These are phyloP conservation scores for Eragrostis tef DNA, from an alignment of 202 grass and related monocot genomes.

Conservation along the genomic window DNA sequence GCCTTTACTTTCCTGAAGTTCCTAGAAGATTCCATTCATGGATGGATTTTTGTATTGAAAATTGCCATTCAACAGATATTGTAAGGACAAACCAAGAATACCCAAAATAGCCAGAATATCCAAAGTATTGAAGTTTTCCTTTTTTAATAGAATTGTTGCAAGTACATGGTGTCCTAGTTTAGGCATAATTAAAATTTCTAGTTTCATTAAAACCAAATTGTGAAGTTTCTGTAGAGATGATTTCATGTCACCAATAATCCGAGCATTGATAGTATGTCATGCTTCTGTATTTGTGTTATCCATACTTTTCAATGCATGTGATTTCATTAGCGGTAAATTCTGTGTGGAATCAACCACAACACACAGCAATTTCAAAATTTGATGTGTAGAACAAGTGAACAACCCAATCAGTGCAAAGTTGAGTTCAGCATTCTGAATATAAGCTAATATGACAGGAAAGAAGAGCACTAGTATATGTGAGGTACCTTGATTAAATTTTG, in stretches of 20 bases:
- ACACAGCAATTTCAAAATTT: slow-evolving; percentile 8
- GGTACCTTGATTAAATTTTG: slow-evolving; percentile 25
- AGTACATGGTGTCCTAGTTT: not conserved
- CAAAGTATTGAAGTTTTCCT: slow-evolving; percentile 7
- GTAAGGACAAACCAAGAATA: slow-evolving; percentile 2
- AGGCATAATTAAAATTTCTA: not conserved
- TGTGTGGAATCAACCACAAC: not conserved
- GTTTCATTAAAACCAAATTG: slow-evolving; percentile 30
- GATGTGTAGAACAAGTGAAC: not conserved
- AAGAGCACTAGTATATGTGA: slow-evolving; percentile 31
- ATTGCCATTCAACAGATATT: slow-evolving; percentile 12
- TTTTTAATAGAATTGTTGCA: not conserved
- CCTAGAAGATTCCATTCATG: slow-evolving; percentile 18
- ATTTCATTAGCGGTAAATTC: slow-evolving; percentile 20
- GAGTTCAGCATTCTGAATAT: slow-evolving; percentile 31
- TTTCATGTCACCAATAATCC: slow-evolving; percentile 2
- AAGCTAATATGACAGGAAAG: not conserved
- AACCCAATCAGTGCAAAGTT: slow-evolving; percentile 17
- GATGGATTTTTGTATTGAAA: slow-evolving; percentile 30
- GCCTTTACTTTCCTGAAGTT: slow-evolving; percentile 18
- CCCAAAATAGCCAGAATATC: slow-evolving; percentile 12
- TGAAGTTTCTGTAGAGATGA: slow-evolving; percentile 8
- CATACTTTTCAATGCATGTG: not conserved
- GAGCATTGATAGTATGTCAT: not conserved
- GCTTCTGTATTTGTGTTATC: not conserved